These are phyloP conservation scores for Phaeotremella skinneri DNA, from an alignment of 768 basidiomycete species.

Conservation along the genomic window DNA sequence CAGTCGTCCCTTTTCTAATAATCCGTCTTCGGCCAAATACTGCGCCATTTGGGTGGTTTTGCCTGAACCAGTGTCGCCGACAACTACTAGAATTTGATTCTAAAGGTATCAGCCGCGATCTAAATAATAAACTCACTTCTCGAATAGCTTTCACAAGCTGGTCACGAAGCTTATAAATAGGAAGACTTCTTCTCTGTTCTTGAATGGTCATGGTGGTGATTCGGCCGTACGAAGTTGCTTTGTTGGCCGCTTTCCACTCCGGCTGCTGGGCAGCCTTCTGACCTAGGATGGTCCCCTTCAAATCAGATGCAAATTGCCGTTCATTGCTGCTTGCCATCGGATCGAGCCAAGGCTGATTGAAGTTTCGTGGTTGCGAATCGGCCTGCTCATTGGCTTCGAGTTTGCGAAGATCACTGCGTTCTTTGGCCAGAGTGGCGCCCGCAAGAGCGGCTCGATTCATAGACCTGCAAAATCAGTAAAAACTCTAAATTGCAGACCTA, in stretches of 20 bases:
- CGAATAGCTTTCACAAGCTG: constrained; percentile 83
- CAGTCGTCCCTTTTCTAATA: constrained; percentile 82
- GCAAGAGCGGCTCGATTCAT: constrained; percentile 92
- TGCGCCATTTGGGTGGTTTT: constrained; percentile 99
- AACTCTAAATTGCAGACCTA: constrained; percentile 10
- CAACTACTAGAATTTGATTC: constrained; percentile 97
- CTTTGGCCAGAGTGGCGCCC: constrained; percentile 89
- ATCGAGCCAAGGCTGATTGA: constrained; percentile 95
- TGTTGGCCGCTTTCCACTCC: constrained; percentile 87
- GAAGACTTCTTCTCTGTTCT: constrained; percentile 85
- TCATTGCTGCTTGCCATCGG: constrained; percentile 90
- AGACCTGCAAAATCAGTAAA: constrained; percentile 53
- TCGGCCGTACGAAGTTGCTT: constrained; percentile 92
- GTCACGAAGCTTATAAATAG: constrained; percentile 92
- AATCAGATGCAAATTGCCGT: constrained; percentile 86
- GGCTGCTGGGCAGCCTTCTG: constrained; percentile 72
- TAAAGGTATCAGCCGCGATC: constrained; percentile 47
- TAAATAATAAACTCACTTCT: constrained; percentile 61
- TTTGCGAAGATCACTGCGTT: constrained; percentile 87
- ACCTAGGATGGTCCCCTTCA: constrained; percentile 66
- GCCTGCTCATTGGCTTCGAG: constrained; percentile 92
- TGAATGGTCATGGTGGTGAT: constrained; percentile 85
- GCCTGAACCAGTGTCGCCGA: constrained; percentile 97
- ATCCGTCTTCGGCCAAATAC: constrained; percentile 92
- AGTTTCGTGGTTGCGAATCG: constrained; percentile 89